Percentiles rank a stretch among this genome's conserved stretches.
phyloP scores from a whole-genome alignment of 2,329 filamentous ascomycete species.

The Plenodomus lindquistii region DNA sequence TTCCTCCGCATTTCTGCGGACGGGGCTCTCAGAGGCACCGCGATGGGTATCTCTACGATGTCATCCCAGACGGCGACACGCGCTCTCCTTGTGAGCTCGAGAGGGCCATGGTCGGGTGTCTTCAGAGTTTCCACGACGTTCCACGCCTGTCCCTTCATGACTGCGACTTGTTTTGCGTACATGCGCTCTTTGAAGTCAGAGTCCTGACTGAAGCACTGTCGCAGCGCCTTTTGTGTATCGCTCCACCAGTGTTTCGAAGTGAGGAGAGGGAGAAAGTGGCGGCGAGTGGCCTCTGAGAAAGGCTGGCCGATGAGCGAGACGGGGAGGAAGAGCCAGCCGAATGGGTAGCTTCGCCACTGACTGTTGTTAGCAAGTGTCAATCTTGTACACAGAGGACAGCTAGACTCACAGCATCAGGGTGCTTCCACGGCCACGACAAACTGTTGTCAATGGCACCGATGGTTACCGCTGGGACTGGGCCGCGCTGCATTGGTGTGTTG shows the following conservation, averaged over 20 bases:
- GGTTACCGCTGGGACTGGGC: slow-evolving; percentile 63
- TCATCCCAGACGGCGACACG: slow-evolving; percentile 98
- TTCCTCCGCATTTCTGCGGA: slow-evolving; percentile 81
- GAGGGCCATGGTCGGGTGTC: slow-evolving; percentile 84
- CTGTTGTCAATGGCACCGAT: slow-evolving; percentile 98
- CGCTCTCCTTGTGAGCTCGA: slow-evolving; percentile 87
- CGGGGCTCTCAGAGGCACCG: slow-evolving; percentile 83
- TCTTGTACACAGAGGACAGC: neutral
- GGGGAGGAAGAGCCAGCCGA: slow-evolving; percentile 96
- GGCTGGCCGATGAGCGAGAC: slow-evolving; percentile 95
- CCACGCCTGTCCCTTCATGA: slow-evolving; percentile 99
- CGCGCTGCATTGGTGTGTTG: slow-evolving; percentile 58
- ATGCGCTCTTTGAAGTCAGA: slow-evolving; percentile 97
- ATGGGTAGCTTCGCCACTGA: slow-evolving; percentile 84
- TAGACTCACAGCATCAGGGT: slow-evolving; percentile 77
- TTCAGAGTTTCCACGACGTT: slow-evolving; percentile 98
- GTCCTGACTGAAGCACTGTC: slow-evolving; percentile 87
- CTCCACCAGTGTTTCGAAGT: slow-evolving; percentile 98
- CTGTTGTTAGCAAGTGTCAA: slow-evolving; percentile 13
- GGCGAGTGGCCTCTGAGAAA: slow-evolving; percentile 89
- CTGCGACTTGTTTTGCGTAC: slow-evolving; percentile 97
- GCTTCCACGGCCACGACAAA: slow-evolving; percentile 98
- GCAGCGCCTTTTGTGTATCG: slow-evolving; percentile 84
- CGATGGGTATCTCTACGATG: slow-evolving; percentile 91
- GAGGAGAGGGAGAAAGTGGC: slow-evolving; percentile 93